These are phyloP conservation scores for Lipomyces yamadae DNA, from an alignment of 805 yeast genomes.

Conservation along the genomic window DNA sequence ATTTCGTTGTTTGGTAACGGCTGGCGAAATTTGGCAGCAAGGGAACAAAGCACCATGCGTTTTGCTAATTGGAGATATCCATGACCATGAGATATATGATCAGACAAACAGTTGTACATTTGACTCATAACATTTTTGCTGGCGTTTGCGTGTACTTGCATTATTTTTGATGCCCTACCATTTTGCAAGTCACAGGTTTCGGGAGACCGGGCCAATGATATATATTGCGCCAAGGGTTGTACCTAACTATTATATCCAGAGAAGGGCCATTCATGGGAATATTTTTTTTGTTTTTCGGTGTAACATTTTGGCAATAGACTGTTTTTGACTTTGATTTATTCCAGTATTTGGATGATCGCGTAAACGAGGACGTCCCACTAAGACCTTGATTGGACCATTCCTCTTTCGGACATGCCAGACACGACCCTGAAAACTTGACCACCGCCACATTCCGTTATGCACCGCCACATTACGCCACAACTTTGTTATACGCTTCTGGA, in stretches of 20 bases:
- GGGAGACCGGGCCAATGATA: neutral
- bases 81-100: neutral
- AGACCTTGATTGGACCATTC: no score
- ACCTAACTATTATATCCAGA: neutral
- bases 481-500: no score
- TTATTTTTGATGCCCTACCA: neutral
- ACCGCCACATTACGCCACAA: no score
- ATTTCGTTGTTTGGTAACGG: no score
- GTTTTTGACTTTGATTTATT: neutral
- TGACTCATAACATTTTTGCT: neutral
- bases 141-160: neutral
- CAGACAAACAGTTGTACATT: neutral
- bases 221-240: neutral
- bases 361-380: no score
- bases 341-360: no score
- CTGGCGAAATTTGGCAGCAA: no score
- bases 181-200: neutral
- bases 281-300: neutral
- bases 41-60: no score
- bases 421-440: no score
- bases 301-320: neutral
- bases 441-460: no score
- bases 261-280: neutral
- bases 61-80: neutral
- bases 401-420: no score